Conservation (phyloP, 2,329 filamentous ascomycete species). For the Fonsecaea monophora region DNA sequence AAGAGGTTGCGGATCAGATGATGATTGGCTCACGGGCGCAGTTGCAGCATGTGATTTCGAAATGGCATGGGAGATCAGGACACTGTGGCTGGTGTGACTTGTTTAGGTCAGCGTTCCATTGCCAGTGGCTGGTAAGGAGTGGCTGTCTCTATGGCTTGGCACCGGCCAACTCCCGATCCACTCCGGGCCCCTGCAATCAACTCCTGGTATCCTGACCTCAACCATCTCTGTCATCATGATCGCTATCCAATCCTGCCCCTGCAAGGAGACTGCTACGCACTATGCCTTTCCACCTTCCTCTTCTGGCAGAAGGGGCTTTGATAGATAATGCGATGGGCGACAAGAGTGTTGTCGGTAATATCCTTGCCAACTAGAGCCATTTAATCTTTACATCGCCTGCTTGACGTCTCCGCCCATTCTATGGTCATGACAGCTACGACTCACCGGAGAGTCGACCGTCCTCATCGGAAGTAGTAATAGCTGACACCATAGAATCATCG, state of each 20-base stretch:
- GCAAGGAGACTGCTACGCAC: background rate
- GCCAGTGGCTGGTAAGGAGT: background rate
- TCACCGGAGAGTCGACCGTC: background rate
- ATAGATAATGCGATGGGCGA: slow-evolving; percentile 1
- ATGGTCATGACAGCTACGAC: background rate
- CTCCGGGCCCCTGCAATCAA: background rate
- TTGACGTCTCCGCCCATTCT: background rate
- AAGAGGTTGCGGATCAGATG: slow-evolving; percentile 1
- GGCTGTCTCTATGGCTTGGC: background rate
- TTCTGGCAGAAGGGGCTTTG: slow-evolving; percentile 7
- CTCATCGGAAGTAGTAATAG: background rate
- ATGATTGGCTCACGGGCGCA: background rate
- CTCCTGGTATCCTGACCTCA: background rate
- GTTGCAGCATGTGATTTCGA: background rate
- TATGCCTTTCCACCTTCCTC: slow-evolving; percentile 20
- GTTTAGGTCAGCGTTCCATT: background rate
- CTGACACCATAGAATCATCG: background rate
- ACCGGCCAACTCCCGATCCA: slow-evolving; percentile 4
- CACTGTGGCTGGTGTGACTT: background rate
- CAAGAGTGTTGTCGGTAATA: background rate
- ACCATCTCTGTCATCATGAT: background rate
- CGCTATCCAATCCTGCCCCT: background rate
- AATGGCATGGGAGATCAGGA: background rate
- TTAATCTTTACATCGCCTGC: background rate
- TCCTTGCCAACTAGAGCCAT: background rate